phyloP scores from a whole-genome alignment of 1,284 basidiomycete genomes.

The Trametes versicolor region DNA sequence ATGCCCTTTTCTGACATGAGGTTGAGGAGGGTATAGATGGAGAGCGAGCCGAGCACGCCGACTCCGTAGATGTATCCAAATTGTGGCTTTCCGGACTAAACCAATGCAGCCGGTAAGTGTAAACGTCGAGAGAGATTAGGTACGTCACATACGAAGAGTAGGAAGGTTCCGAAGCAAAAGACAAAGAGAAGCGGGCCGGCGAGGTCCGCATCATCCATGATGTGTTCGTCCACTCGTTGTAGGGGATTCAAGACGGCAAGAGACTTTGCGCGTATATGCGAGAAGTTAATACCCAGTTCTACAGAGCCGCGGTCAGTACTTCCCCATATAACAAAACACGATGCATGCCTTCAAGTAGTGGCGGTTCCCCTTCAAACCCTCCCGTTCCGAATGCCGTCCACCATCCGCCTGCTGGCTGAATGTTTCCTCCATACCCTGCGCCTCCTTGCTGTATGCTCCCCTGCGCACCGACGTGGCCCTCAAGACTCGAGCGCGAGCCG shows the following conservation, averaged over 20 bases:
- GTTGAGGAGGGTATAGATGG: slow-evolving; percentile 96
- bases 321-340: not conserved
- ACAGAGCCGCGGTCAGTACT: not conserved
- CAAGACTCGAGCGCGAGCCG: slow-evolving; percentile 75
- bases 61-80: slow-evolving; percentile 99
- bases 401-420: slow-evolving; percentile 81
- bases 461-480: slow-evolving; percentile 70
- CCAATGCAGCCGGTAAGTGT: not conserved
- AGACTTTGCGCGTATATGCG: slow-evolving; percentile 94
- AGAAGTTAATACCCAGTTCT: slow-evolving; percentile 99
- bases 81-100: slow-evolving; percentile 95
- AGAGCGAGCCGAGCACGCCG: slow-evolving; percentile 92
- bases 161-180: slow-evolving; percentile 92
- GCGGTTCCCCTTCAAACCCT: slow-evolving; percentile 94
- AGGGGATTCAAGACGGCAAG: slow-evolving; percentile 96
- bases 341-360: slow-evolving; percentile 85
- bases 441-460: slow-evolving; percentile 60
- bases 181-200: slow-evolving; percentile 96
- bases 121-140: slow-evolving; percentile 3
- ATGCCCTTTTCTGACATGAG: slow-evolving; percentile 97
- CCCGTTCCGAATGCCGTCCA: slow-evolving; percentile 97
- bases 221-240: slow-evolving; percentile 87
- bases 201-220: slow-evolving; percentile 99
- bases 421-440: slow-evolving; percentile 72
- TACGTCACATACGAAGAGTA: slow-evolving; percentile 78